These are phyloP conservation scores for Aspergillus campestris DNA, from an alignment of 495 filamentous ascomycete species.

Conservation along the genomic window DNA sequence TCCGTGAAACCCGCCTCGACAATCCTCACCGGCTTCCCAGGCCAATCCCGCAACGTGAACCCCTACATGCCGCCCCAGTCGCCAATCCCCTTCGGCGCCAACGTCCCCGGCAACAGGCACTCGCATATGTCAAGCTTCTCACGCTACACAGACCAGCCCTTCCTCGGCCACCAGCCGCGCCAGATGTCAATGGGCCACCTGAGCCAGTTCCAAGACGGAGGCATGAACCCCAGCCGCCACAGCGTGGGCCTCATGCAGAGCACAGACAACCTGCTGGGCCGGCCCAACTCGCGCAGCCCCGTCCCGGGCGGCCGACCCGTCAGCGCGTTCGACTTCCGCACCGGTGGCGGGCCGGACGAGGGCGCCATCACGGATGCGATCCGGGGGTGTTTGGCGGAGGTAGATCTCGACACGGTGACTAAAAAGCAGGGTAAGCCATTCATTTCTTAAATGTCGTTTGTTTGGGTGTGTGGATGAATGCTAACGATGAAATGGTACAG, in stretches of 20 bases:
- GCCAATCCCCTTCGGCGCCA: slow-evolving; percentile 57
- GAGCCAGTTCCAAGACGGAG: slow-evolving; percentile 47
- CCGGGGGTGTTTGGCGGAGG: slow-evolving; percentile 71
- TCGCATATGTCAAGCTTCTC: slow-evolving; percentile 50
- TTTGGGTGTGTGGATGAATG: slow-evolving; percentile 2
- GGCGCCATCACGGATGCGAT: slow-evolving; percentile 72
- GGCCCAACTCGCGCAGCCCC: slow-evolving; percentile 46
- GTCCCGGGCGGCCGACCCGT: slow-evolving; percentile 49
- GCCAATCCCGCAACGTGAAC: slow-evolving; percentile 42
- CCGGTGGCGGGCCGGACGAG: slow-evolving; percentile 59
- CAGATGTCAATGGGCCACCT: slow-evolving; percentile 56
- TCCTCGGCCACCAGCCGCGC: slow-evolving; percentile 36
- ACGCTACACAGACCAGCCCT: slow-evolving; percentile 43
- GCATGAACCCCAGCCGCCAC: slow-evolving; percentile 35
- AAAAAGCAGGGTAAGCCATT: slow-evolving; percentile 76
- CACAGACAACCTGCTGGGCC: slow-evolving; percentile 53
- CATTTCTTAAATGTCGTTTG: background rate
- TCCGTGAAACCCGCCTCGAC: slow-evolving; percentile 89
- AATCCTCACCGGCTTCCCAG: slow-evolving; percentile 79
- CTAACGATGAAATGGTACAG: slow-evolving; percentile 33
- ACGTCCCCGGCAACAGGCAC: slow-evolving; percentile 42
- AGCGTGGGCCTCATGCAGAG: slow-evolving; percentile 45
- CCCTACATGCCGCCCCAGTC: slow-evolving; percentile 76
- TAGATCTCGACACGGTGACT: slow-evolving; percentile 89
- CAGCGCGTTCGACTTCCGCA: slow-evolving; percentile 64